Evolutionary conservation across 257 asterid genomes (phyloP), one percentile per base, ranked within the genome.

Genomic region (Misopates orontium): DNA sequence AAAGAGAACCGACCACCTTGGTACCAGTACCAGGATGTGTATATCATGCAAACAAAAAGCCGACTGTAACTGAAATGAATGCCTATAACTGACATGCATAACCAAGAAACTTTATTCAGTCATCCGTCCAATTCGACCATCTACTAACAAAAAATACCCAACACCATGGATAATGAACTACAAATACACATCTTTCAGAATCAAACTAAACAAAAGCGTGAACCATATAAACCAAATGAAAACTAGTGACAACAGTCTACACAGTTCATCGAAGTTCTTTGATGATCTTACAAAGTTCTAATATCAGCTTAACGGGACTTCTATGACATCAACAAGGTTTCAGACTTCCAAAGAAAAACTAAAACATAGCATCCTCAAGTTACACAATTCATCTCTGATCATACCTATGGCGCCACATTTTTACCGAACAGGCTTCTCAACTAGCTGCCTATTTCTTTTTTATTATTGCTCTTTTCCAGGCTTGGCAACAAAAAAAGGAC

Each of bases 401-500:
- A 64, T 42, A 42, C 7, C 48, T 23, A 21, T 18, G 20, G 47
- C 61, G 28, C 36, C 36, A 45, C 49, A 56, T 47, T 18, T 64
- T 57, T 24, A 51, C 70, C 13, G 16, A 56, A 49, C 39, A 63
- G 10, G 20, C 61, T 25, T 56, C 36, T 28, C 44, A 56, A 14
- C 20, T 17, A 39, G 4, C 25, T n/a, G n/a, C n/a, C n/a, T 22
- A 12, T 56, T 16, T 14, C 20, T 4, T 28, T 23, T 7, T 55
- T 25, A 1, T 18, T 8, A 28, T 40, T 5, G 15, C 1, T 63
- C 3, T n/a, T 5, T 69, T 50, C 20, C 28, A 2, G 47, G 39
- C 23, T 74, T 51, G 48, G 45, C 42, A 45, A 56, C n/a, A 55
- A 41, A 31, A 62, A 54, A 48, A 15, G 16, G 31, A 74, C 42